A percentile compares a stretch with the other conserved stretches of the same genome.
Conservation (phyloP, 2,329 filamentous ascomycete species). For the Tolypocladium guangdongense region DNA sequence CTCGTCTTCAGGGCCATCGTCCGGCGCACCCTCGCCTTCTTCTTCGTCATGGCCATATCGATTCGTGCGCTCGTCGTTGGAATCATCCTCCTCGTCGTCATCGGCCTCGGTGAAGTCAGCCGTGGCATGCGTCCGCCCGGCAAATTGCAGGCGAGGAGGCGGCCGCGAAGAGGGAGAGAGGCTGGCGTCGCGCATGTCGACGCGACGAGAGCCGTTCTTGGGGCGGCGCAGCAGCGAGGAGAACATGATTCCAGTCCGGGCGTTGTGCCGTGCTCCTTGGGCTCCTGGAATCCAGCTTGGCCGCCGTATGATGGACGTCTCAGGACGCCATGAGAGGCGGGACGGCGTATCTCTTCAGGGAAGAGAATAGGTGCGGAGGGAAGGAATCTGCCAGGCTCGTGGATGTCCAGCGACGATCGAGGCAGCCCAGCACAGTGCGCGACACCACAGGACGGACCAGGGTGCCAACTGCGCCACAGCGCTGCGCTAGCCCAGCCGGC, state of each 20-base stretch:
- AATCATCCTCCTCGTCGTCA: constrained; percentile 39
- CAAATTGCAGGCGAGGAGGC: constrained; percentile 14
- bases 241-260: constrained; percentile 20
- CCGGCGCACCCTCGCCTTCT: constrained; percentile 30
- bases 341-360: not conserved
- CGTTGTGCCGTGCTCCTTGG: not conserved
- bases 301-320: constrained; percentile 10
- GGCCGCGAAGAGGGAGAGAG: constrained; percentile 20
- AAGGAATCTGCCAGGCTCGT: not conserved
- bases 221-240: constrained; percentile 24
- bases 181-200: constrained; percentile 16
- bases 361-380: constrained; percentile 10
- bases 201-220: constrained; percentile 21
- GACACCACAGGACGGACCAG: not conserved
- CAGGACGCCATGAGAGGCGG: constrained; percentile 11
- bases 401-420: not conserved
- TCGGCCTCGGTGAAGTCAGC: constrained; percentile 57
- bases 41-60: constrained; percentile 28
- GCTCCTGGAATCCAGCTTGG: constrained; percentile 9
- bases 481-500: not conserved
- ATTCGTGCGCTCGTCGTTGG: constrained; percentile 22
- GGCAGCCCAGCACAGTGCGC: not conserved
- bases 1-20: constrained; percentile 39
- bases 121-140: constrained; percentile 37
- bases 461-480: not conserved